Evolutionary conservation across 1,284 basidiomycete species (phyloP).

Genomic region (Malassezia brasiliensis): DNA sequence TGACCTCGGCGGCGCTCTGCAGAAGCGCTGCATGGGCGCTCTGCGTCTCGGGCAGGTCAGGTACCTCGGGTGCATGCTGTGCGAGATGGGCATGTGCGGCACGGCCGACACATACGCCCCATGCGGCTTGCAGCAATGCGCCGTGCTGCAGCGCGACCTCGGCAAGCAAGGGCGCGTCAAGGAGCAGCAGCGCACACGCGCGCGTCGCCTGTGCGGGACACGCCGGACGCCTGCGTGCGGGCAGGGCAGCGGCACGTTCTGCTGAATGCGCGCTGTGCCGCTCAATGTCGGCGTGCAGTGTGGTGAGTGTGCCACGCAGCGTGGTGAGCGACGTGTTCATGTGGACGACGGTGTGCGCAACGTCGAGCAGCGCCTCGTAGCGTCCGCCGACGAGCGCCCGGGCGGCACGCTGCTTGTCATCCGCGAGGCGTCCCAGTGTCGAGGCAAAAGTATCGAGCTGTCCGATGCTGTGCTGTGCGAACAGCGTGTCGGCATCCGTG

Average conservation of each 20-base stretch:
- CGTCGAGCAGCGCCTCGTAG: conserved; percentile 33
- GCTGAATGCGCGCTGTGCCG: not conserved
- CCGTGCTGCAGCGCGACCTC: not conserved
- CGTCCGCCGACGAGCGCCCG: conserved; percentile 29
- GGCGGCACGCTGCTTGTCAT: conserved; percentile 25
- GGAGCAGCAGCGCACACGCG: conserved; percentile 4
- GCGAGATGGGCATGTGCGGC: not conserved
- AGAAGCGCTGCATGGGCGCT: not conserved
- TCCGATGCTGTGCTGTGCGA: conserved; percentile 20
- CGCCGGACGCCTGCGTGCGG: not conserved
- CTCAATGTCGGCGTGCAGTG: conserved; percentile 4
- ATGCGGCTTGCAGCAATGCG: conserved; percentile 5
- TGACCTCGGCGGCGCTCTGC: not conserved
- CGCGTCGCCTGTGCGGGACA: not conserved
- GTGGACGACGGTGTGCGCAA: conserved; percentile 34
- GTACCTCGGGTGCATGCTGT: not conserved
- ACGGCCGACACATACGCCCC: not conserved
- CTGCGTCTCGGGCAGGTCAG: not conserved
- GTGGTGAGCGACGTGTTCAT: conserved; percentile 27
- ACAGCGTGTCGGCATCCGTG: conserved; percentile 27
- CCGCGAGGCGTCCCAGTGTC: conserved; percentile 15
- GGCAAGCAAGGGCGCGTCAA: conserved; percentile 6
- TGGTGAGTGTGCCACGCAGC: conserved; percentile 20
- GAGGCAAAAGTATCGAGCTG: conserved; percentile 25
- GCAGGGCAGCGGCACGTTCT: not conserved